A percentile compares a stretch with the other conserved stretches of the same genome.
Conservation (phyloP, 2,329 filamentous ascomycete species). For the Botrytis sinoallii region DNA sequence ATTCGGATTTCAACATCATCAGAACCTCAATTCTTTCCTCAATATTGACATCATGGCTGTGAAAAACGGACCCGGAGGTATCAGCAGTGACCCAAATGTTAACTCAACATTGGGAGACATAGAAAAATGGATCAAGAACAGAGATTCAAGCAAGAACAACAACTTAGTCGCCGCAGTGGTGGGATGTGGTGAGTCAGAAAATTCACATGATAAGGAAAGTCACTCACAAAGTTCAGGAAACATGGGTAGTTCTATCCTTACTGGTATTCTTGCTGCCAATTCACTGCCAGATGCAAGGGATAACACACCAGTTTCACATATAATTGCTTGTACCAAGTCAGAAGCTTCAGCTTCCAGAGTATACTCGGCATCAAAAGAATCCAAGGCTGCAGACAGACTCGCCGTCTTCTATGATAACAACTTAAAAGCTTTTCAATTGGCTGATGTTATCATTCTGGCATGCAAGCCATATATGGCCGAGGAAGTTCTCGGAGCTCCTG, state of each 20-base stretch:
- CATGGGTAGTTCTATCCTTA: slow-evolving; percentile 17
- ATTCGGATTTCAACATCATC: background rate
- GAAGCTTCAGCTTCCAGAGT: slow-evolving; percentile 13
- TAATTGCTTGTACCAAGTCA: slow-evolving; percentile 18
- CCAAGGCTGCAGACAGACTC: slow-evolving; percentile 4
- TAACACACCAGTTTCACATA: slow-evolving; percentile 17
- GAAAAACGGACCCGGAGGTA: background rate
- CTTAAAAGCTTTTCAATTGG: slow-evolving; percentile 8
- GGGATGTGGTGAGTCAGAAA: slow-evolving; percentile 19
- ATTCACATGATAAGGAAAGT: background rate
- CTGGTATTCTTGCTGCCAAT: slow-evolving; percentile 9
- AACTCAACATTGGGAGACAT: background rate
- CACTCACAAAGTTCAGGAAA: slow-evolving; percentile 11
- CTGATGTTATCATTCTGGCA: slow-evolving; percentile 15
- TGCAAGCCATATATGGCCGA: slow-evolving; percentile 21
- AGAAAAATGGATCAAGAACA: background rate
- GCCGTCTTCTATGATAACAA: slow-evolving; percentile 12
- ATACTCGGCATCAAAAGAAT: slow-evolving; percentile 10
- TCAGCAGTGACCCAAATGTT: background rate
- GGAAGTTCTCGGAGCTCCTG: slow-evolving; percentile 12
- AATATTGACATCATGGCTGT: background rate
- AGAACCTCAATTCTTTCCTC: background rate
- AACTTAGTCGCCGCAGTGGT: slow-evolving; percentile 15
- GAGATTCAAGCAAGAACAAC: background rate
- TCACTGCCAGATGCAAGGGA: background rate